Conservation (phyloP, 2,329 filamentous ascomycete genomes). For the Fusarium domesticum region DNA sequence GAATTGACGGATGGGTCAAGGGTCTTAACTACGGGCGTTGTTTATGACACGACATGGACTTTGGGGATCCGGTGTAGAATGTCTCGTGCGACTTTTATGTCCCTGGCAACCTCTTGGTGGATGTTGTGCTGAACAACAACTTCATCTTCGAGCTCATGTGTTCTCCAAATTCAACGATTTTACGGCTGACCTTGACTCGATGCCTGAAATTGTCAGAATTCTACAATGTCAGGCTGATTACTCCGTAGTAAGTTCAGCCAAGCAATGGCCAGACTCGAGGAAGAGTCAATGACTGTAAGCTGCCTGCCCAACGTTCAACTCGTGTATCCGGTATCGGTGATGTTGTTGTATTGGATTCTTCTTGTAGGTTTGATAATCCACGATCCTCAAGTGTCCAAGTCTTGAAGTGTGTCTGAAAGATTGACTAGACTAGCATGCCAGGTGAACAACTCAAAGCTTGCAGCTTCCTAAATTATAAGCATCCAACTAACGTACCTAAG, state of each 20-base stretch:
- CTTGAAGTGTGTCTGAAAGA: too few relatives aligned
- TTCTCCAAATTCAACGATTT: neutral
- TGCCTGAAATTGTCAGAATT: neutral
- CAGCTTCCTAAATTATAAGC: too few relatives aligned
- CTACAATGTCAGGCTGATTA: slow-evolving; percentile 4
- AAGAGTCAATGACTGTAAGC: neutral
- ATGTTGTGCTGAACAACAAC: slow-evolving; percentile 1
- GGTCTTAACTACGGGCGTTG: neutral
- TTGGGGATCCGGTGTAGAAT: rapidly evolving
- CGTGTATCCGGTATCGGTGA: too few relatives aligned
- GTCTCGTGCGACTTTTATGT: slow-evolving; percentile 1
- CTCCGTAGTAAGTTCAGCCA: neutral
- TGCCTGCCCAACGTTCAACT: too few relatives aligned
- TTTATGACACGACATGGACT: neutral
- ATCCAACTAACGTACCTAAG: too few relatives aligned
- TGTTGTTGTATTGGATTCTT: too few relatives aligned
- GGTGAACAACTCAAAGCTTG: too few relatives aligned
- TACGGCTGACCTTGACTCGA: neutral
- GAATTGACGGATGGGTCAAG: slow-evolving; percentile 1
- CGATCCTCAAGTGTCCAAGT: too few relatives aligned
- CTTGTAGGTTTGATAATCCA: too few relatives aligned
- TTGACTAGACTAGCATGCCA: too few relatives aligned
- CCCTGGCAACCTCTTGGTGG: neutral
- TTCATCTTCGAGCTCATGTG: neutral
- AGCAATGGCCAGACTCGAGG: neutral